These are phyloP conservation scores for Cyclostephanos invisitatus DNA, from an alignment of 108 stramenopile species.

Conservation along the genomic window DNA sequence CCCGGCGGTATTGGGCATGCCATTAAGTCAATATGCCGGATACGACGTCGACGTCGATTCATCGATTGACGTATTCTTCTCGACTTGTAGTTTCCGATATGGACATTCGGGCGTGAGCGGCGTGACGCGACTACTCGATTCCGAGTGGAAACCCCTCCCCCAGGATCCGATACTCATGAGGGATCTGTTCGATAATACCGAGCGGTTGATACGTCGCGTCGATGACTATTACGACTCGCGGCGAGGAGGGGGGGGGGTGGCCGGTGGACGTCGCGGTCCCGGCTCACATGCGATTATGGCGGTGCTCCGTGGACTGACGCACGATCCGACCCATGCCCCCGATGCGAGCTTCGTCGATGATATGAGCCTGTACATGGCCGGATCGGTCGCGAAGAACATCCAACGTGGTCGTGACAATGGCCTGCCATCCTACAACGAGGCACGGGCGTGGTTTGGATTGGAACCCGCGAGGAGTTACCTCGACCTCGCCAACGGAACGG, in stretches of 20 bases:
- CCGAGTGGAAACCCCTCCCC: constrained; percentile 2
- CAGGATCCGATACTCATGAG: constrained; percentile 28
- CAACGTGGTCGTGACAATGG: constrained; percentile 45
- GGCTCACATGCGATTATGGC: background rate
- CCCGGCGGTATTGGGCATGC: constrained; percentile 25
- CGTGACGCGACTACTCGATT: constrained; percentile 11
- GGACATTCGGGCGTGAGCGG: constrained; percentile 26
- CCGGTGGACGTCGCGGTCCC: background rate
- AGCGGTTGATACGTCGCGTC: background rate
- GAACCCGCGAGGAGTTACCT: background rate
- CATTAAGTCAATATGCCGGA: constrained; percentile 19
- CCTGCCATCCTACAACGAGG: constrained; percentile 33
- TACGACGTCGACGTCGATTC: constrained; percentile 31
- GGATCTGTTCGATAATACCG: constrained; percentile 20
- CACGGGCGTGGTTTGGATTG: constrained; percentile 28
- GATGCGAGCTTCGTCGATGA: constrained; percentile 44
- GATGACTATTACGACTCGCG: background rate
- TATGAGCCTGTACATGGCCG: constrained; percentile 14
- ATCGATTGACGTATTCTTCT: constrained; percentile 35
- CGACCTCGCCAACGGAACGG: constrained; percentile 16
- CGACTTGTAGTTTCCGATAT: constrained; percentile 34
- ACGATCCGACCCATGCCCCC: constrained; percentile 9
- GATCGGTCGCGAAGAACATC: constrained; percentile 19
- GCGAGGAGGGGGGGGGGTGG: too few relatives aligned
- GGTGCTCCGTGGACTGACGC: constrained; percentile 22